Base-by-base conservation (phyloP, 1,284 basidiomycete species). In the Gymnopus androsaceus region DNA sequence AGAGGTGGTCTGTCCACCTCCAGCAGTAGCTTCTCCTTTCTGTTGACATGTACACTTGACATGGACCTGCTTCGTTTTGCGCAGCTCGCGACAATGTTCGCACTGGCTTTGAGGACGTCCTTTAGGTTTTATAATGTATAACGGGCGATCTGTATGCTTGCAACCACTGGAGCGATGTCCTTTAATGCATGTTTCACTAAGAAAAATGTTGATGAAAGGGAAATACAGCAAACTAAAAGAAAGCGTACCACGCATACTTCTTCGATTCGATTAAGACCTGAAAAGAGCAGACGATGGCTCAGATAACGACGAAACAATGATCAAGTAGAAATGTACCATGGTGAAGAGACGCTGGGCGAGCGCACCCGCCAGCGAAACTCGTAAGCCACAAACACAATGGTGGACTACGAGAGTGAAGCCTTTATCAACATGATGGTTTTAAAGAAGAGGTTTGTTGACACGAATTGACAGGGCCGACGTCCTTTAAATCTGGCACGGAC, bases 151-250 rank as follows among this genome's bases (percentile, higher is more conserved):
- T 60, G 82, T 85, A 68, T 91, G 90, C 56, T 84, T 83, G 70
- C 89, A 92, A 45, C 82, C 79, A 8, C 88, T 89, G 15, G 88
- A 89, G 34, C 89, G 84, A 72, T 92, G 89, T 11, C 89, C 89
- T 70, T 91, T 91, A 72, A 92, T 91, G 72, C 89, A 92, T 40
- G 88, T 87, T 71, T 88, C 87, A 66, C 88, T 90, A 61, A n/a
- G n/a, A n/a, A n/a, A n/a, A n/a, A n/a, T n/a, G n/a, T n/a, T n/a
- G n/a, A n/a, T n/a, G n/a, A n/a, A n/a, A n/a, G n/a, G n/a, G n/a
- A n/a, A n/a, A n/a, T n/a, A n/a, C n/a, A n/a, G n/a, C n/a, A n/a
- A n/a, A n/a, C n/a, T n/a, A n/a, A n/a, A 31, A 11, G 44, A 28
- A 46, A 23, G 66, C 83, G 42, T 68, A 90, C 88, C 88, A 90